phyloP scores from a whole-genome alignment of 176 grass and related monocot genomes.

The Luzula sylvatica region DNA sequence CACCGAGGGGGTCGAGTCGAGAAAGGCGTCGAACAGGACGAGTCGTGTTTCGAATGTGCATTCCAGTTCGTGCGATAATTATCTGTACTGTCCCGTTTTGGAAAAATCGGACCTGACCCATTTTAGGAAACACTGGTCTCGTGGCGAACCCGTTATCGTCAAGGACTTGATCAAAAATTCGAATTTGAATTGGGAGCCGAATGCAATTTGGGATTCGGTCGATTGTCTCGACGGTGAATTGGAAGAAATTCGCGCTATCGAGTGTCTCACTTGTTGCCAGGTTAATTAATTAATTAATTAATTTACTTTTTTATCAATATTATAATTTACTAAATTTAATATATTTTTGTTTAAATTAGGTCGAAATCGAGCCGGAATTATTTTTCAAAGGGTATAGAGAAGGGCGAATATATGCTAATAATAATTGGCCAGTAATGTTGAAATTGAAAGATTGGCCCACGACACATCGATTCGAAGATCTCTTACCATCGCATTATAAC shows the following conservation, averaged over 20 bases:
- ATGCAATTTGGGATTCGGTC: constrained; percentile 77
- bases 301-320: constrained; percentile 1
- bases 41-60: too few species aligned
- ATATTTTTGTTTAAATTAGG: constrained; percentile 21
- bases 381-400: constrained; percentile 47
- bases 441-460: constrained; percentile 76
- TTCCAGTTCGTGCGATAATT: constrained; percentile 44
- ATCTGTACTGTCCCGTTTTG: constrained; percentile 48
- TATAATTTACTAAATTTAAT: constrained; percentile 6
- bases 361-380: constrained; percentile 47
- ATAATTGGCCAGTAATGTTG: constrained; percentile 48
- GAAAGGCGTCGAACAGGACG: constrained; percentile 41
- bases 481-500: constrained; percentile 51
- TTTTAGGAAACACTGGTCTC: constrained; percentile 70
- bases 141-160: constrained; percentile 72
- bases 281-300: constrained; percentile 22
- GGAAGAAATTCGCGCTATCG: constrained; percentile 46
- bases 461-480: constrained; percentile 53
- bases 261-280: constrained; percentile 78
- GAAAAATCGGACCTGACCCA: constrained; percentile 36
- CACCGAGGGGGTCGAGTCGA: constrained; percentile 4
- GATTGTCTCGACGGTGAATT: constrained; percentile 31
- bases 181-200: constrained; percentile 70
- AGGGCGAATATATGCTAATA: constrained; percentile 26
- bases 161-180: constrained; percentile 41